phyloP scores from a whole-genome alignment of 2,329 filamentous ascomycete species.

The Catunica adiposa region DNA sequence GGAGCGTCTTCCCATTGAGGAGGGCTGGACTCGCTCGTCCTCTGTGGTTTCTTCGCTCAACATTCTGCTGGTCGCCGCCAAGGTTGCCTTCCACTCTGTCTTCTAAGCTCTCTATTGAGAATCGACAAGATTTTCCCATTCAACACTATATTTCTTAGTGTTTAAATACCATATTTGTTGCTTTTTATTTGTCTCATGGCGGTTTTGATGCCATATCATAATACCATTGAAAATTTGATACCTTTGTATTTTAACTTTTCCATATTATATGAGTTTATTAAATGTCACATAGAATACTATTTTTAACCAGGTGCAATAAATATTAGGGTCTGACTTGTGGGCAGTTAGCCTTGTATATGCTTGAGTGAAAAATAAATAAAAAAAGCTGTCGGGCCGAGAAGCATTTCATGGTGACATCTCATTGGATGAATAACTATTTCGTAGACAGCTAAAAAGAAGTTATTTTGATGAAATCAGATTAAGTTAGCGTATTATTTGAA shows the following conservation, averaged over 20 bases:
- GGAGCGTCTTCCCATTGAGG: constrained; percentile 13
- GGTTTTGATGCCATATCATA: background rate
- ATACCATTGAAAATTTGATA: background rate
- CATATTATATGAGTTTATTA: background rate
- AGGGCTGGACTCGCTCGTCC: constrained; percentile 9
- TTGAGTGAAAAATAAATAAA: no score
- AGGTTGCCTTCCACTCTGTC: constrained; percentile 3
- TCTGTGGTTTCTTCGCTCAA: background rate
- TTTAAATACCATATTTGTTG: background rate
- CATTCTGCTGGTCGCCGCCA: background rate
- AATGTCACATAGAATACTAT: background rate
- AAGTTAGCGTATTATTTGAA: no score
- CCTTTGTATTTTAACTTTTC: background rate
- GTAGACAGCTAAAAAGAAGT: no score
- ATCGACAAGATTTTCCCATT: background rate
- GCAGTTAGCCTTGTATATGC: no score
- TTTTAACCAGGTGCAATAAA: no score
- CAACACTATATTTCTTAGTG: background rate
- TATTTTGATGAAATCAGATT: no score
- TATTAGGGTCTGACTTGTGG: no score
- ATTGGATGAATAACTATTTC: no score
- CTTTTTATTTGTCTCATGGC: background rate
- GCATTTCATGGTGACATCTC: no score
- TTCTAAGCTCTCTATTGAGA: background rate
- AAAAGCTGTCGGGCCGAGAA: no score